A percentile compares a stretch with the other conserved stretches of the same genome.
Conservation (phyloP, 2,329 filamentous ascomycete genomes). For the Aspergillus ochraceus region DNA sequence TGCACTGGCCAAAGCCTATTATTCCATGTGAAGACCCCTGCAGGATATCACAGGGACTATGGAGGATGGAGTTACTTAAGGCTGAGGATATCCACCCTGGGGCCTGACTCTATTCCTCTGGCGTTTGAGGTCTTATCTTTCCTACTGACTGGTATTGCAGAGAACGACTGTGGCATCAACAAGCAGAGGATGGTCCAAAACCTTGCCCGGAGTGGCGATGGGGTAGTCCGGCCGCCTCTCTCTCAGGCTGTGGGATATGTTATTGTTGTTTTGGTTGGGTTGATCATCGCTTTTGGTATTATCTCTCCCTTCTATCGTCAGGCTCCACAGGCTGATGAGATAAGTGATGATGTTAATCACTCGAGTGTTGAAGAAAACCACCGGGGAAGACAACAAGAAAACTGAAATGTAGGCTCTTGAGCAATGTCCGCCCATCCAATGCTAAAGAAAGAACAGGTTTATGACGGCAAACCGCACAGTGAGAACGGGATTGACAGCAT, state of each 20-base stretch:
- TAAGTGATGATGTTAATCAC: conserved; percentile 52
- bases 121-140: neutral
- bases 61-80: neutral
- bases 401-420: conserved; percentile 48
- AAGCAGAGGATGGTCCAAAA: conserved; percentile 2
- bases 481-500: conserved; percentile 53
- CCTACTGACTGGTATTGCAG: neutral
- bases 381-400: conserved; percentile 53
- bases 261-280: conserved; percentile 43
- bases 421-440: neutral
- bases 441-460: conserved; percentile 36
- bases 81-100: neutral
- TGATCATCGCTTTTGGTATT: conserved; percentile 42
- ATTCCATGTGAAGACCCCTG: neutral
- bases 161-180: neutral
- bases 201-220: conserved; percentile 16
- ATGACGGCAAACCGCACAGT: conserved; percentile 56
- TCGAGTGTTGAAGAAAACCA: conserved; percentile 48
- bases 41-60: neutral
- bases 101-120: too few species aligned
- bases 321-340: neutral
- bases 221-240: conserved; percentile 32
- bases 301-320: neutral
- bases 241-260: conserved; percentile 45
- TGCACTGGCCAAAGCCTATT: neutral